Percentiles rank a stretch among this genome's conserved stretches.
phyloP scores from a whole-genome alignment of 768 basidiomycete species.

The Lactarius sanguifluus region DNA sequence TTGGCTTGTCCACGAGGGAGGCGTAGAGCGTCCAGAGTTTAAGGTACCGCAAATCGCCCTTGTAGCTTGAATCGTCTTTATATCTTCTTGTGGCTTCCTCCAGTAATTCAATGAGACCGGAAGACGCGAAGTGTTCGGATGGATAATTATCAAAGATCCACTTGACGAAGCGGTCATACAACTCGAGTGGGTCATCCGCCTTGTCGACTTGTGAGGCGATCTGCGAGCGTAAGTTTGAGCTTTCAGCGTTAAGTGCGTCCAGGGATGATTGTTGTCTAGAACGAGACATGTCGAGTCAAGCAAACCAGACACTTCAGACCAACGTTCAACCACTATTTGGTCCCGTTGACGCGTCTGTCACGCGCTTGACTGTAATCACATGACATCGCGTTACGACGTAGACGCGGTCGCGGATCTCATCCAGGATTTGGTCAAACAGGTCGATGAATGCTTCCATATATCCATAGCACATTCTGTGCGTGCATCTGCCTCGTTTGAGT shows the following conservation, averaged over 20 bases:
- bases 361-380: conserved; percentile 9
- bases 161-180: conserved; percentile 83
- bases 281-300: conserved; percentile 22
- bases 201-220: conserved; percentile 45
- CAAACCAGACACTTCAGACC: no score
- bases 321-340: conserved; percentile 23
- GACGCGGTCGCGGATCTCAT: no score
- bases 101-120: conserved; percentile 76
- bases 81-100: conserved; percentile 84
- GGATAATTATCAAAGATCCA: conserved; percentile 85
- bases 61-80: conserved; percentile 79
- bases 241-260: conserved; percentile 17
- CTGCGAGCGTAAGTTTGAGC: conserved; percentile 26
- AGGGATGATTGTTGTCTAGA: conserved; percentile 10
- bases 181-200: conserved; percentile 84
- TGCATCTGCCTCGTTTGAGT: no score
- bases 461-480: no score
- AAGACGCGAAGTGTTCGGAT: conserved; percentile 60
- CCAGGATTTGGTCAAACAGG: no score
- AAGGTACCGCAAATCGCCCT: conserved; percentile 85
- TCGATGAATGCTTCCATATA: no score
- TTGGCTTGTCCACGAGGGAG: conserved; percentile 68
- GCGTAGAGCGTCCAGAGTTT: conserved; percentile 92
- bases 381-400: conserved; percentile 6
- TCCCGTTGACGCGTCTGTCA: conserved; percentile 27